Percentiles rank a stretch among this genome's conserved stretches.
phyloP scores from a whole-genome alignment of 352 stramenopile species.

The Phytophthora quininea region DNA sequence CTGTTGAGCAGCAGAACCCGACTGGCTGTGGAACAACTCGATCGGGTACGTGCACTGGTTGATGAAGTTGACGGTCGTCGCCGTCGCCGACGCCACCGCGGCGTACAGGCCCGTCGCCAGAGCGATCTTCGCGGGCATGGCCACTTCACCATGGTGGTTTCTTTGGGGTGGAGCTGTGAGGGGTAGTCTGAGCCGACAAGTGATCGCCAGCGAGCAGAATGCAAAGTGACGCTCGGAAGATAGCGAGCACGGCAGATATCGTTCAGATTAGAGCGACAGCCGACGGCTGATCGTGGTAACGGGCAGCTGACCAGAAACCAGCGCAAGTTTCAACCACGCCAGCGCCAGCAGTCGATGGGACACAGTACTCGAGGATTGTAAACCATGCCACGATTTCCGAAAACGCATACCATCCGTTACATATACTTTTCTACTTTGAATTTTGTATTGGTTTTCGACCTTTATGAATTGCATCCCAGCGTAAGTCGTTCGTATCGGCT shows the following conservation, averaged over 20 bases:
- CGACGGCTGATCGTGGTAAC: conserved; percentile 22
- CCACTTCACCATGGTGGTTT: conserved; percentile 37
- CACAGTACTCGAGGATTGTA: neutral
- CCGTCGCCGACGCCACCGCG: conserved; percentile 22
- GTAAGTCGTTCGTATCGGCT: neutral
- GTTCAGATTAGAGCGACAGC: neutral
- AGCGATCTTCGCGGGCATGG: conserved; percentile 21
- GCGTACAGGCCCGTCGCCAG: conserved; percentile 30
- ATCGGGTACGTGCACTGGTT: conserved; percentile 46
- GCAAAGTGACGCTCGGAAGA: conserved; percentile 26
- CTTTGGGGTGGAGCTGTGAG: conserved; percentile 13
- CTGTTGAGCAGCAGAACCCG: conserved; percentile 21
- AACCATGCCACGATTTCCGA: neutral
- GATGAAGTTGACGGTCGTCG: conserved; percentile 46
- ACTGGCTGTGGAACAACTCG: conserved; percentile 49
- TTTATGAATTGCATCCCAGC: neutral
- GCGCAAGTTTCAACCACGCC: conserved; percentile 22
- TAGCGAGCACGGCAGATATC: neutral
- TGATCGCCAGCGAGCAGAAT: conserved; percentile 34
- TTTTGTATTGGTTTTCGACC: neutral
- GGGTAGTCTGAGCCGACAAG: conserved; percentile 11
- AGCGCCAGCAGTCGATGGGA: neutral
- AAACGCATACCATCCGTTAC: neutral
- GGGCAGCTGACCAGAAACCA: conserved; percentile 11
- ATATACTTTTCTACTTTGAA: neutral